phyloP scores from a whole-genome alignment of 2,329 filamentous ascomycete genomes.

The Fusarium staphyleae region DNA sequence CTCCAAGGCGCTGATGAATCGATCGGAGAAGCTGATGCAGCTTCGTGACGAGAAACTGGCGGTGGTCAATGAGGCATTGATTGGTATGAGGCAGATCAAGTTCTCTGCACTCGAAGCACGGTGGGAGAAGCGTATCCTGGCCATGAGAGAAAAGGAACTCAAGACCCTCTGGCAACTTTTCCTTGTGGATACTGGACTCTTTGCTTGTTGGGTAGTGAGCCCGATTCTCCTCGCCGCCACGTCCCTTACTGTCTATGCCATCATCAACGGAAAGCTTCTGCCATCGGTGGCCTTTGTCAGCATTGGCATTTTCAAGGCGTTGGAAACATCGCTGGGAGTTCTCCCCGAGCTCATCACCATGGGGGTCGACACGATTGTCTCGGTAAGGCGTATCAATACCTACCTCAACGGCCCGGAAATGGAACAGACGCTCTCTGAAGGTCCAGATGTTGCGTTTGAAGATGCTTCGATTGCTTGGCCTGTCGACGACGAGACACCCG shows the following conservation, averaged over 20 bases:
- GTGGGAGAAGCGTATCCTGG: slow-evolving; percentile 74
- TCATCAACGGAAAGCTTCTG: slow-evolving; percentile 66
- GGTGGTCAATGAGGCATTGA: slow-evolving; percentile 77
- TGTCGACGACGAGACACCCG: slow-evolving; percentile 64
- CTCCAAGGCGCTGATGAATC: slow-evolving; percentile 68
- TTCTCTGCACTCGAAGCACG: slow-evolving; percentile 78
- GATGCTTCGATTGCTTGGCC: slow-evolving; percentile 78
- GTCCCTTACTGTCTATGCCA: slow-evolving; percentile 72
- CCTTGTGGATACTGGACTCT: slow-evolving; percentile 65
- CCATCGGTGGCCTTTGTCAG: slow-evolving; percentile 82
- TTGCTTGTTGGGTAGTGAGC: slow-evolving; percentile 75
- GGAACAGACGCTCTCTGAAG: slow-evolving; percentile 58
- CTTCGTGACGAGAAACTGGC: slow-evolving; percentile 77
- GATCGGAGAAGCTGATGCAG: slow-evolving; percentile 77
- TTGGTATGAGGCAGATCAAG: slow-evolving; percentile 85
- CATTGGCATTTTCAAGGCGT: slow-evolving; percentile 74
- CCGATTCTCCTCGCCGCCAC: slow-evolving; percentile 77
- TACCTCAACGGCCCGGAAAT: slow-evolving; percentile 75
- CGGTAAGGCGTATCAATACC: slow-evolving; percentile 72
- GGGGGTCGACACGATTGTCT: slow-evolving; percentile 75
- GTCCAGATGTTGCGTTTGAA: slow-evolving; percentile 69
- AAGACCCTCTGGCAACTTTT: slow-evolving; percentile 71
- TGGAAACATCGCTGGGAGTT: slow-evolving; percentile 74
- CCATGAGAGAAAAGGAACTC: slow-evolving; percentile 70
- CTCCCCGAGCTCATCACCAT: slow-evolving; percentile 77